Percentiles rank a stretch among this genome's conserved stretches.
These are phyloP conservation scores for Trypanosoma congolense DNA, from an alignment of 208 protist species.

Conservation along the genomic window DNA sequence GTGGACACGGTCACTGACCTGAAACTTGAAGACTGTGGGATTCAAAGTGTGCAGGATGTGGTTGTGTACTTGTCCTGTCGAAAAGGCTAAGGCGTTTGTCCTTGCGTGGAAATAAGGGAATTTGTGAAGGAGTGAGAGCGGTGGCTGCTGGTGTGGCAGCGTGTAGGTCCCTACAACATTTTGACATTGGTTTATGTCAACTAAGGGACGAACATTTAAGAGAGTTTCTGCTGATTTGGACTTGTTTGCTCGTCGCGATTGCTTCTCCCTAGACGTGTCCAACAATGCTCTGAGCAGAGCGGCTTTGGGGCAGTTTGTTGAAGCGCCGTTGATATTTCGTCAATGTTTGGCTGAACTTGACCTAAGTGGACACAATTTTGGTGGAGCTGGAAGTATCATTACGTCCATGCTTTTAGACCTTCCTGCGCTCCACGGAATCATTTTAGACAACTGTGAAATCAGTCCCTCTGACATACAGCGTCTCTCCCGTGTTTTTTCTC, in stretches of 20 bases:
- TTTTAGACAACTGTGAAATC: constrained; percentile 23
- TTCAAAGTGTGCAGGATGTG: constrained; percentile 18
- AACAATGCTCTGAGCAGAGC: constrained; percentile 29
- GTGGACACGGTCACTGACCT: constrained; percentile 35
- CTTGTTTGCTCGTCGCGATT: constrained; percentile 26
- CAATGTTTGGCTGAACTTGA: constrained; percentile 22
- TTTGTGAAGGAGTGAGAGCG: constrained; percentile 26
- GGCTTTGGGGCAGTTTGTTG: constrained; percentile 26
- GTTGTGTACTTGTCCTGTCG: constrained; percentile 26
- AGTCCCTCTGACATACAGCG: constrained; percentile 22
- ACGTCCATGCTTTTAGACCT: constrained; percentile 26
- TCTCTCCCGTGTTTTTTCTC: constrained; percentile 30
- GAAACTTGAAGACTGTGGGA: constrained; percentile 36
- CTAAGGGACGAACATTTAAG: constrained; percentile 35
- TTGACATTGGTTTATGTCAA: constrained; percentile 44
- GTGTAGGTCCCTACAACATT: constrained; percentile 16
- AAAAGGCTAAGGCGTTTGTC: constrained; percentile 34
- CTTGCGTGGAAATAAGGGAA: constrained; percentile 37
- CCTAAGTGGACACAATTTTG: constrained; percentile 29
- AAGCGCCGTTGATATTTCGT: constrained; percentile 14
- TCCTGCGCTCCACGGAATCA: constrained; percentile 23
- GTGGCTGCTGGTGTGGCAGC: constrained; percentile 30
- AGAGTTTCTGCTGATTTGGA: constrained; percentile 25
- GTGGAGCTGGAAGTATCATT: constrained; percentile 20
- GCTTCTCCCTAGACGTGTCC: constrained; percentile 42